A percentile compares a stretch with the other conserved stretches of the same genome.
Evolutionary conservation across 1,139 yeast genomes (phyloP).

Genomic region (Candida sp.): DNA sequence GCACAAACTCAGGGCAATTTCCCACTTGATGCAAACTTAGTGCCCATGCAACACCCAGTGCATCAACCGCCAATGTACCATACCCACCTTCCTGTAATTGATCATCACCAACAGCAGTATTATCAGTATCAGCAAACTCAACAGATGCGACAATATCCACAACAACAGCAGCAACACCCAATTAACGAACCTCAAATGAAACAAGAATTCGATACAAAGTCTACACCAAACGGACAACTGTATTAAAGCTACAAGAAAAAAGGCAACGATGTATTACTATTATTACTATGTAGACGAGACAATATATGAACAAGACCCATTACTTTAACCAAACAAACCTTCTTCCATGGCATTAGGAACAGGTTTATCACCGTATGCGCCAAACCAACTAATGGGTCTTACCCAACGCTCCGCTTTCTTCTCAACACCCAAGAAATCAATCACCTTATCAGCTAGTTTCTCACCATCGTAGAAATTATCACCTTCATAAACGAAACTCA

Average conservation of each 20-base stretch:
- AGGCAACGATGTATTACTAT: background rate
- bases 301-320: background rate
- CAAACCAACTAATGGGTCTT: conserved; percentile 81
- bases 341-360: conserved; percentile 74
- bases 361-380: conserved; percentile 78
- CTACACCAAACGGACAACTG: background rate
- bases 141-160: background rate
- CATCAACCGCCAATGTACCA: background rate
- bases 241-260: background rate
- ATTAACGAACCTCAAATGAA: background rate
- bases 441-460: conserved; percentile 48
- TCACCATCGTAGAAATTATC: conserved; percentile 83
- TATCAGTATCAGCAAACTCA: background rate
- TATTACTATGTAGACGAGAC: background rate
- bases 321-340: conserved; percentile 65
- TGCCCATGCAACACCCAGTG: background rate
- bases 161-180: background rate
- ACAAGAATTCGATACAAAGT: background rate
- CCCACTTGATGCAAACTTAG: background rate
- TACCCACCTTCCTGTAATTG: background rate
- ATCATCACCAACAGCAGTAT: background rate
- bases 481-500: conserved; percentile 81
- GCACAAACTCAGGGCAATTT: background rate
- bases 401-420: conserved; percentile 31
- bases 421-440: conserved; percentile 29